Percentiles rank a stretch among this genome's conserved stretches.
phyloP scores from a whole-genome alignment of 805 yeast species.

The Suhomyces vadensis region DNA sequence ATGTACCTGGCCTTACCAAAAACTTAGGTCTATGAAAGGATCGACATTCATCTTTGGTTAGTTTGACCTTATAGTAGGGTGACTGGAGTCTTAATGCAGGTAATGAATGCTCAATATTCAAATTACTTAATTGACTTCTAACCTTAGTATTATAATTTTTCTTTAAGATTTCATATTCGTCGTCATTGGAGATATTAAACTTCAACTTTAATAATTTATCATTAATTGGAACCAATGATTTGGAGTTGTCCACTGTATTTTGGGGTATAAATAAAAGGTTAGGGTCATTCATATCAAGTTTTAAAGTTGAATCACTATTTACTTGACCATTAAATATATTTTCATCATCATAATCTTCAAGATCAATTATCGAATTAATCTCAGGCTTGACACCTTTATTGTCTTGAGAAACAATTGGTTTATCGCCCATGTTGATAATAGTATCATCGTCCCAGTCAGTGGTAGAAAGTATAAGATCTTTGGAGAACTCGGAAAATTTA shows the following conservation, averaged over 20 bases:
- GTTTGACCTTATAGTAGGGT: constrained; percentile 83
- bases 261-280: constrained; percentile 65
- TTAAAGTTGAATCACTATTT: constrained; percentile 37
- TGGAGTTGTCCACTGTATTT: constrained; percentile 20
- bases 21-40: constrained; percentile 80
- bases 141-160: constrained; percentile 89
- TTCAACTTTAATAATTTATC: constrained; percentile 57
- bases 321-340: constrained; percentile 71
- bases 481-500: constrained; percentile 44
- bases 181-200: constrained; percentile 87
- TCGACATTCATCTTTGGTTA: constrained; percentile 67
- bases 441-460: constrained; percentile 77
- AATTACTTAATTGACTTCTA: constrained; percentile 87
- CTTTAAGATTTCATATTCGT: constrained; percentile 76
- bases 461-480: constrained; percentile 63
- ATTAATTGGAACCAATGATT: constrained; percentile 50
- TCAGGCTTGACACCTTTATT: constrained; percentile 17
- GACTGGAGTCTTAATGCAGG: constrained; percentile 87
- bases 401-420: constrained; percentile 7
- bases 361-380: constrained; percentile 12
- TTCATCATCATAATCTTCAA: constrained; percentile 54
- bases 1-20: constrained; percentile 72
- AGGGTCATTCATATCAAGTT: constrained; percentile 83
- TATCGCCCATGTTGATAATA: constrained; percentile 52
- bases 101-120: constrained; percentile 85